phyloP scores from a whole-genome alignment of 306 rosid genomes.

The Fragaria vesca region DNA sequence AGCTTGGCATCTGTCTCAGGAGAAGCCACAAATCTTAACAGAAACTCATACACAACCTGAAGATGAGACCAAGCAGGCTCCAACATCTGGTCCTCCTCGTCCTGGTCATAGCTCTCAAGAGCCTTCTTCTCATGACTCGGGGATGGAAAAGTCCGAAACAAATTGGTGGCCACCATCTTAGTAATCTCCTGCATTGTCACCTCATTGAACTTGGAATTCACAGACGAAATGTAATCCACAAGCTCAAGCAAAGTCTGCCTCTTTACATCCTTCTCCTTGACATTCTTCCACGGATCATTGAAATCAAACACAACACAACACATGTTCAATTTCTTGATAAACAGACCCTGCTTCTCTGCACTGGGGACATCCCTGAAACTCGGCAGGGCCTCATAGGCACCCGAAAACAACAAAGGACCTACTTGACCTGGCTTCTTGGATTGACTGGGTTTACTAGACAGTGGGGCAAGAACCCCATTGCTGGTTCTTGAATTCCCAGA shows the following conservation, averaged over 20 bases:
- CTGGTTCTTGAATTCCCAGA: conserved; percentile 29
- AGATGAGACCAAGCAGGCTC: conserved; percentile 70
- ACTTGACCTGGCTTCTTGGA: conserved; percentile 37
- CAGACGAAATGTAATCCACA: conserved; percentile 47
- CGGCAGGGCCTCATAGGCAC: conserved; percentile 55
- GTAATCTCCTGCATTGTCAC: conserved; percentile 50
- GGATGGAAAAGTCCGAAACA: conserved; percentile 51
- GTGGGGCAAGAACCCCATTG: conserved; percentile 38
- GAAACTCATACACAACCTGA: conserved; percentile 56
- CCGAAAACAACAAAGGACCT: conserved; percentile 30
- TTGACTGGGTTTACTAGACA: conserved; percentile 34
- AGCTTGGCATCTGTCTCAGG: conserved; percentile 61
- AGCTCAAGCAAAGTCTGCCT: conserved; percentile 56
- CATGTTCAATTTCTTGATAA: conserved; percentile 49
- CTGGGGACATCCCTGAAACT: conserved; percentile 50
- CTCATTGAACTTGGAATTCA: conserved; percentile 51
- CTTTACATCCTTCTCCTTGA: conserved; percentile 55
- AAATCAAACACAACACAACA: conserved; percentile 58
- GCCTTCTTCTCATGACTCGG: conserved; percentile 40
- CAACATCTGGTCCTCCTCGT: conserved; percentile 57
- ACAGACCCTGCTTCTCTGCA: conserved; percentile 49
- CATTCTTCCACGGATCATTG: conserved; percentile 43
- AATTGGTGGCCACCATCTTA: conserved; percentile 51
- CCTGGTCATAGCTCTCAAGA: conserved; percentile 44
- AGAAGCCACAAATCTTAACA: conserved; percentile 55